Percentiles rank a stretch among this genome's conserved stretches.
These are phyloP conservation scores for Phoma herbarum DNA, from an alignment of 2,329 filamentous ascomycete genomes.

Conservation along the genomic window DNA sequence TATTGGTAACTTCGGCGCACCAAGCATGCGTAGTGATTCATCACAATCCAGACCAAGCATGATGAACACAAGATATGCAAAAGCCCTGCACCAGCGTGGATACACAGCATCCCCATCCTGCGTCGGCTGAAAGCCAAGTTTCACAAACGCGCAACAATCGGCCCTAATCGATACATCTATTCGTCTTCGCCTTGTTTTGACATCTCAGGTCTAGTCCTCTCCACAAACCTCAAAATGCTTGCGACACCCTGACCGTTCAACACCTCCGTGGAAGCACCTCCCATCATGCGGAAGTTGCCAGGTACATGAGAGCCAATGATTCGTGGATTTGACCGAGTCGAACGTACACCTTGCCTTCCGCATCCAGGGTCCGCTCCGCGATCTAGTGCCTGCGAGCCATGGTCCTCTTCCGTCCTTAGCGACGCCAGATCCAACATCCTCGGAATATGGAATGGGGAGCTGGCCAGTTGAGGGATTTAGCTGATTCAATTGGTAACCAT, in stretches of 20 bases:
- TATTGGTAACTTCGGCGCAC: background rate
- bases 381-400: slow-evolving; percentile 3
- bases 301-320: background rate
- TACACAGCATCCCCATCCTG: slow-evolving; percentile 6
- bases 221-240: background rate
- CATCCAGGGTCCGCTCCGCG: slow-evolving; percentile 2
- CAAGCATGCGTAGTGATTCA: slow-evolving; percentile 12
- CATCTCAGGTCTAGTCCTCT: background rate
- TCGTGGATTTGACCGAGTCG: background rate
- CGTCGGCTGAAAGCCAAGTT: slow-evolving; percentile 1
- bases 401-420: slow-evolving; percentile 7
- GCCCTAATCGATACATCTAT: slow-evolving; percentile 7
- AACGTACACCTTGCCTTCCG: slow-evolving; percentile 3
- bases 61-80: slow-evolving; percentile 7
- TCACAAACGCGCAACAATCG: slow-evolving; percentile 5
- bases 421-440: slow-evolving; percentile 2
- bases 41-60: slow-evolving; percentile 10
- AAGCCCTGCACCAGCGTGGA: slow-evolving; percentile 7
- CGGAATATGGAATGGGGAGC: background rate
- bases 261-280: slow-evolving; percentile 5
- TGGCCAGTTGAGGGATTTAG: background rate
- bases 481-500: background rate
- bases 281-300: background rate
- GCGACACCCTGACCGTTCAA: slow-evolving; percentile 1
- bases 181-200: background rate